Evolutionary conservation across 1,284 basidiomycete genomes (phyloP), one percentile per base, ranked within the genome.

Genomic region (Marasmius tenuissimus): DNA sequence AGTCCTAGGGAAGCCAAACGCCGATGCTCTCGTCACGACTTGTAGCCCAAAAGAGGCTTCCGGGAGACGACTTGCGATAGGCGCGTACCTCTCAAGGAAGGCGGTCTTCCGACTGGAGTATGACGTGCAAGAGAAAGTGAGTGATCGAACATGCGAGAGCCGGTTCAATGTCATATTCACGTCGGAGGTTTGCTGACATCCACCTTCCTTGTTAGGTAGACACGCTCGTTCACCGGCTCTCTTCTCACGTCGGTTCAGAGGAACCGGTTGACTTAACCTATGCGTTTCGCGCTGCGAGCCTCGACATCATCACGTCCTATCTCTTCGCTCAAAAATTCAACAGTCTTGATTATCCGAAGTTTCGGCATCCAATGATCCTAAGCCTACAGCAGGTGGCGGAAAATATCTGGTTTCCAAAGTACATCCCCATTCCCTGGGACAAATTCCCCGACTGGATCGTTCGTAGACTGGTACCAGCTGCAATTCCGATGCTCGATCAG

Each of bases 271-370:
- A 63, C 16, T 20, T 67, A 20, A 35, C 40, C n/a, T 20, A 35
- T 3, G 66, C 59, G 10, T 67, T 61, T 47, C 61, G 64, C 3
- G 49, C 58, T 45, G 49, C 58, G 9, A 58, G 65, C 9, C 42
- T 71, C n/a, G 73, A 72, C 47, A 62, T 70, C 20, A 70, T 74
- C 51, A 69, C 66, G 9, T 64, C 67, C 20, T 70, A 71, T 61
- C 71, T 69, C 62, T 72, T 69, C 58, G 67, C 66, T 11, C 58
- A 61, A 18, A 62, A 60, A 5, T 52, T 65, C 22, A 60, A 67
- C 52, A 62, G 66, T 1, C 65, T 68, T 18, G 60, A 60, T 20
- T 61, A 62, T 9, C 67, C 66, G 0, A 61, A 63, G 18, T 74
- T 75, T 61, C 34, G 59, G 16, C 63, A 71, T 12, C 66, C 65